Evolutionary conservation across 2,329 filamentous ascomycete genomes (phyloP), one percentile per base, ranked within the genome.

Genomic region (Colletotrichum ledebouriae): DNA sequence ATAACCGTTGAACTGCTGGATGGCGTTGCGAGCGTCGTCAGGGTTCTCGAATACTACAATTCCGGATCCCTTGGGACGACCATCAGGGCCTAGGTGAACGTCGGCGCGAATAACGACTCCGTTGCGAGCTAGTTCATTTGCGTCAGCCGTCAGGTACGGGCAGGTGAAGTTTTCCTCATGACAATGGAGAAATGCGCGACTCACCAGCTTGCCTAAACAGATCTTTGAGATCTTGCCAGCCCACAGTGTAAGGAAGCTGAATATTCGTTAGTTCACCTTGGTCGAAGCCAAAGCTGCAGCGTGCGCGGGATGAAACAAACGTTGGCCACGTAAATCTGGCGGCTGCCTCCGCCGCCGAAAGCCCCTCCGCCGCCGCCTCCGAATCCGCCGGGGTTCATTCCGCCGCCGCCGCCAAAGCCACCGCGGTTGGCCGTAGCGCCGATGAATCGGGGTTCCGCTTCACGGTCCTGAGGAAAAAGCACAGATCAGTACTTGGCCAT

Each of bases 141-240:
- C 6, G 42, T 46, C n/a, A n/a, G 4, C 42, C 15, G 17, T 17
- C 6, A 20, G 7, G 29, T 46, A n/a, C 42, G 15, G 42, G 9
- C 7, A 46, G 17, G 1, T n/a, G 15, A 46, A 46, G 17, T 10
- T 10, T 9, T 9, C 5, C 3, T 20, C n/a, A n/a, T 20, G n/a
- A 46, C 15, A 39, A 37, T 10, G 33, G 6, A 22, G 50, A 12
- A 55, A n/a, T 22, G 15, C 29, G 29, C 20, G 37, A 86, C 94
- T 87, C 86, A 97, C 94, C 93, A 83, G 96, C 94, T 87, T 98
- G 94, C 77, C 96, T 93, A 87, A 99, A 99, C 73, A 99, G 87
- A 81, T 99, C 96, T 84, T 99, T 99, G 74, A 99, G 85, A 81
- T 99, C 96, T 83, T 99, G 96, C 96, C 96, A 99, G 79, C 96